A percentile compares a stretch with the other conserved stretches of the same genome.
Evolutionary conservation across 2,329 filamentous ascomycete species (phyloP).

Genomic region (Dothistroma septosporum): DNA sequence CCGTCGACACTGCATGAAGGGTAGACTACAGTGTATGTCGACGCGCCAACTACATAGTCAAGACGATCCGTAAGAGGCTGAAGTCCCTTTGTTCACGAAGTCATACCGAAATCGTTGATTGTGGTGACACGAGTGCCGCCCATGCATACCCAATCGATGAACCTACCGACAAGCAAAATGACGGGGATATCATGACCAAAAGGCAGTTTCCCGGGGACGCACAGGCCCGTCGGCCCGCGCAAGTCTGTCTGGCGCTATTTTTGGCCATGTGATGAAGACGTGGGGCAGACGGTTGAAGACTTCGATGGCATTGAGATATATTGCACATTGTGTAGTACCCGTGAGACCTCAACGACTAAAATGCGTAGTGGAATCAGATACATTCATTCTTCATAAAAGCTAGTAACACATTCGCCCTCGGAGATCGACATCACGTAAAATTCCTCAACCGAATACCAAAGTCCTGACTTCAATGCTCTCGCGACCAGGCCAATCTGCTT

Average conservation of each 20-base stretch:
- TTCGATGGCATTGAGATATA: too few species aligned
- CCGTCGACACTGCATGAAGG: background rate
- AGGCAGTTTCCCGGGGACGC: background rate
- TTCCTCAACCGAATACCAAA: conserved; percentile 61
- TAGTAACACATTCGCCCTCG: background rate
- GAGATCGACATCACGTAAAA: background rate
- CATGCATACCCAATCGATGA: conserved; percentile 2
- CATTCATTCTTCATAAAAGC: background rate
- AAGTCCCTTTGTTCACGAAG: background rate
- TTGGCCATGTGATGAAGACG: background rate
- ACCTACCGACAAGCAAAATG: too few species aligned
- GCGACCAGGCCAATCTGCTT: conserved; percentile 58
- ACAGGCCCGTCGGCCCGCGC: background rate
- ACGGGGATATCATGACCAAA: too few species aligned
- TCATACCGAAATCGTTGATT: background rate
- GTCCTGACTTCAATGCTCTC: conserved; percentile 89
- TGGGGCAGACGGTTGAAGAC: background rate
- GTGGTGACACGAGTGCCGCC: background rate
- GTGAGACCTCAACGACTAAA: too few species aligned
- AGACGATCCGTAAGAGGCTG: background rate
- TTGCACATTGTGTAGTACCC: too few species aligned
- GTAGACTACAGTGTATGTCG: background rate
- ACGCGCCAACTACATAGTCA: conserved; percentile 1
- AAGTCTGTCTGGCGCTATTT: background rate
- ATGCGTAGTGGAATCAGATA: background rate